Conservation (phyloP, 2,329 filamentous ascomycete species). For the Aspergillus latus region DNA sequence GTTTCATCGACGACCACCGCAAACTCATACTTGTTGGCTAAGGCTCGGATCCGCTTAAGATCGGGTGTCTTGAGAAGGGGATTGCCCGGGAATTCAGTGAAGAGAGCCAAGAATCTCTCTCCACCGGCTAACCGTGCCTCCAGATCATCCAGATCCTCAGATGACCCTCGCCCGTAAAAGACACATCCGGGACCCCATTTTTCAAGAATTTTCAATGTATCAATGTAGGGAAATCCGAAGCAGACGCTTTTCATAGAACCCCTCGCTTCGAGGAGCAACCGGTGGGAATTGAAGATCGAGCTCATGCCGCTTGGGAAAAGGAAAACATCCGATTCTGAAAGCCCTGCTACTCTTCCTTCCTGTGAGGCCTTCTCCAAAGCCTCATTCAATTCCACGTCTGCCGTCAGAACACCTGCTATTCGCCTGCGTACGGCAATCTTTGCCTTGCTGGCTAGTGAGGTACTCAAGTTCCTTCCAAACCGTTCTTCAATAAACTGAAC, state of each 20-base stretch:
- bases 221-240: conserved; percentile 97
- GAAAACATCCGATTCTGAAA: conserved; percentile 84
- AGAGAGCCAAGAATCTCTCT: conserved; percentile 77
- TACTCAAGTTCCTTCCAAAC: conserved; percentile 85
- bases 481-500: conserved; percentile 86
- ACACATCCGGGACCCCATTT: conserved; percentile 89
- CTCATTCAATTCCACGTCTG: conserved; percentile 66
- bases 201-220: conserved; percentile 90
- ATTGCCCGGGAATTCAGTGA: conserved; percentile 94
- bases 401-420: conserved; percentile 81
- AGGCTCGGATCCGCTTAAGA: conserved; percentile 71
- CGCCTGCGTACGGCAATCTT: conserved; percentile 81
- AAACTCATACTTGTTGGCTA: conserved; percentile 85
- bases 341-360: conserved; percentile 48
- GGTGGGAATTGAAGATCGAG: conserved; percentile 86
- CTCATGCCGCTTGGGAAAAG: conserved; percentile 92
- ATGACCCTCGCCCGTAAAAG: conserved; percentile 81
- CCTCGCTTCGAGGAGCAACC: conserved; percentile 65
- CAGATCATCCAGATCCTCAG: conserved; percentile 78
- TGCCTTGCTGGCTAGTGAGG: conserved; percentile 75
- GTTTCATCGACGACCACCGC: conserved; percentile 93
- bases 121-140: conserved; percentile 69
- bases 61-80: conserved; percentile 84
- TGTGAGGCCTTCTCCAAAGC: conserved; percentile 49
- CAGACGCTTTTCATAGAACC: conserved; percentile 74